phyloP scores from a whole-genome alignment of 768 basidiomycete genomes.

The Leccinum barrowsii region DNA sequence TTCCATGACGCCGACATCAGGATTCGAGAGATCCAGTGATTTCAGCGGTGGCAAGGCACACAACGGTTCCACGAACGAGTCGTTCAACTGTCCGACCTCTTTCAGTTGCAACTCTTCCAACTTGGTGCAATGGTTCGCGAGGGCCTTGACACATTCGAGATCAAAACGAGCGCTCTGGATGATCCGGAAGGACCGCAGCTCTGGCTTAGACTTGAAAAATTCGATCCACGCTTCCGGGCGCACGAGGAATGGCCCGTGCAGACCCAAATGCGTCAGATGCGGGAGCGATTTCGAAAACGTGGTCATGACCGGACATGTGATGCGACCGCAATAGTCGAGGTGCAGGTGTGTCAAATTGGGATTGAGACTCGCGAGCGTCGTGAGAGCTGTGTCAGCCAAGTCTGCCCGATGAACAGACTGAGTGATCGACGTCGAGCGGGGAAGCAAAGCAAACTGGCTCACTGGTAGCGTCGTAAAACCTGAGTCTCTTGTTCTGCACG shows the following conservation, averaged over 20 bases:
- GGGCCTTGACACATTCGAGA: conserved; percentile 54
- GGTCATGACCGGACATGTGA: conserved; percentile 58
- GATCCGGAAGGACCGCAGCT: conserved; percentile 71
- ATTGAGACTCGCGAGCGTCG: conserved; percentile 73
- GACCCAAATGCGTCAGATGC: conserved; percentile 64
- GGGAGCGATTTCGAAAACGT: conserved; percentile 63
- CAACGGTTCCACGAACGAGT: conserved; percentile 59
- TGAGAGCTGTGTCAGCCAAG: conserved; percentile 62
- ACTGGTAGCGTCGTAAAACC: conserved; percentile 90
- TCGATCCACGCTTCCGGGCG: conserved; percentile 65
- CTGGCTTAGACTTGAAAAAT: conserved; percentile 65
- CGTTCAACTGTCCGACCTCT: conserved; percentile 70
- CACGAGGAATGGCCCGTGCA: conserved; percentile 87
- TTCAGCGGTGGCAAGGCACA: conserved; percentile 37
- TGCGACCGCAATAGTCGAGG: conserved; percentile 83
- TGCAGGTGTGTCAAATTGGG: conserved; percentile 77
- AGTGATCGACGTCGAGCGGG: neutral
- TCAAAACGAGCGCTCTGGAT: conserved; percentile 87
- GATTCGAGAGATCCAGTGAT: conserved; percentile 68
- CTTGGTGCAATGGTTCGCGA: conserved; percentile 48
- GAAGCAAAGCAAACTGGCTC: conserved; percentile 25
- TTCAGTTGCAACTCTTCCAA: conserved; percentile 74
- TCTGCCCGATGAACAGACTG: conserved; percentile 40
- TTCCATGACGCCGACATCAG: conserved; percentile 52
- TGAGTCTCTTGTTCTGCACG: conserved; percentile 58